phyloP scores from a whole-genome alignment of 805 yeast species.

The Metschnikowia proteae region DNA sequence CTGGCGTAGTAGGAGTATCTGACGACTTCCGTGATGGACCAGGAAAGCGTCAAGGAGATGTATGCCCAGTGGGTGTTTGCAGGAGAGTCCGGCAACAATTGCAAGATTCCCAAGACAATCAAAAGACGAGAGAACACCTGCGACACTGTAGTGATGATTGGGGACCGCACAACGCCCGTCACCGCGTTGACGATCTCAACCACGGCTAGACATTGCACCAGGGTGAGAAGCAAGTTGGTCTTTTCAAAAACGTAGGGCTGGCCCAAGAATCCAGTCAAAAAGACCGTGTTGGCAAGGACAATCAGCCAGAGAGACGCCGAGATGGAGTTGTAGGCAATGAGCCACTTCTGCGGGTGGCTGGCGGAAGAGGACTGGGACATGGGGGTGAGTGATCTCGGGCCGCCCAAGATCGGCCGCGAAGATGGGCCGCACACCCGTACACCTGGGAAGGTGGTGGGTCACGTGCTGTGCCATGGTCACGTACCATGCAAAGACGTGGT shows the following conservation, averaged over 20 bases:
- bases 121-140: constrained; percentile 85
- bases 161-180: constrained; percentile 79
- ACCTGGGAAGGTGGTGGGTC: not conserved
- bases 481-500: too few relatives aligned
- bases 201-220: constrained; percentile 74
- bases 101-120: constrained; percentile 79
- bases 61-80: constrained; percentile 60
- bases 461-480: too few relatives aligned
- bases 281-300: constrained; percentile 38
- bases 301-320: constrained; percentile 42
- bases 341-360: constrained; percentile 32
- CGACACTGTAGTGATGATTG: constrained; percentile 74
- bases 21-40: constrained; percentile 93
- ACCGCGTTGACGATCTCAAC: constrained; percentile 78
- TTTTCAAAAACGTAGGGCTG: constrained; percentile 63
- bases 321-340: constrained; percentile 40
- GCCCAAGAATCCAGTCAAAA: constrained; percentile 41
- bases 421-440: not conserved
- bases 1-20: constrained; percentile 86
- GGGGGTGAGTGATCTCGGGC: not conserved
- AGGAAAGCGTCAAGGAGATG: constrained; percentile 67
- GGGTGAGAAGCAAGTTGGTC: constrained; percentile 55
- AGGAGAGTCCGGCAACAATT: constrained; percentile 66
- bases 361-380: constrained; percentile 2
- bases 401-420: not conserved